These are phyloP conservation scores for Penicillium glabrum DNA, from an alignment of 2,329 filamentous ascomycete species.

Conservation along the genomic window DNA sequence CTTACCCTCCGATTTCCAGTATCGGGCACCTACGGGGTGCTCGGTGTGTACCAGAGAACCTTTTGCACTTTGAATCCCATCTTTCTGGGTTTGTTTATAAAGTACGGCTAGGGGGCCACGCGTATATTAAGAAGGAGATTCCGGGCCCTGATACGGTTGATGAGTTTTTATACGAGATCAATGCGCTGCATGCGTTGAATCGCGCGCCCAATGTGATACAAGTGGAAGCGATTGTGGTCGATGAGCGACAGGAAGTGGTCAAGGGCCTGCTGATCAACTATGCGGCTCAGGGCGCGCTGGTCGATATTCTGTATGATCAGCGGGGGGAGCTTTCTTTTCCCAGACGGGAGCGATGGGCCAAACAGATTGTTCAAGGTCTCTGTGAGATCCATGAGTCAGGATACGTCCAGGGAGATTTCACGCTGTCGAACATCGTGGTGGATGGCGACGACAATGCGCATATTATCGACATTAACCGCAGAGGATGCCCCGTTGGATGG, in stretches of 20 bases:
- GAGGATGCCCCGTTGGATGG: conserved; percentile 97
- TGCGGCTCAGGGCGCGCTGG: conserved; percentile 80
- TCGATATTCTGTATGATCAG: conserved; percentile 86
- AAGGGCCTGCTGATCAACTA: conserved; percentile 89
- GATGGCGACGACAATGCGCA: conserved; percentile 81
- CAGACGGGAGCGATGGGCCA: conserved; percentile 81
- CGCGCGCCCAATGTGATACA: conserved; percentile 76
- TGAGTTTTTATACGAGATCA: conserved; percentile 96
- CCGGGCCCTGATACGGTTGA: conserved; percentile 93
- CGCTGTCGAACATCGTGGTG: conserved; percentile 94
- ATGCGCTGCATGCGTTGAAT: conserved; percentile 78
- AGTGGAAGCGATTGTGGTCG: conserved; percentile 84
- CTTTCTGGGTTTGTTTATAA: conserved; percentile 98
- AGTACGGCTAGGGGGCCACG: conserved; percentile 66
- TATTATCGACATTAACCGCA: conserved; percentile 96
- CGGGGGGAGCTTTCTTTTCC: conserved; percentile 65
- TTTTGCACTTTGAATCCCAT: conserved; percentile 84
- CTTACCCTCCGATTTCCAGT: conserved; percentile 72
- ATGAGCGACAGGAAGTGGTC: conserved; percentile 70
- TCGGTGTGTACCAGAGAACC: conserved; percentile 63
- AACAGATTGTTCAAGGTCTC: conserved; percentile 84
- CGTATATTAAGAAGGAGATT: conserved; percentile 96
- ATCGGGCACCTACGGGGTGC: conserved; percentile 66
- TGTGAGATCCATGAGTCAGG: conserved; percentile 93
- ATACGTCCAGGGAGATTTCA: conserved; percentile 97